Percentiles rank a stretch among this genome's conserved stretches.
Evolutionary conservation across 441 rosid species (phyloP).

Genomic region (Mallotus japonicus): DNA sequence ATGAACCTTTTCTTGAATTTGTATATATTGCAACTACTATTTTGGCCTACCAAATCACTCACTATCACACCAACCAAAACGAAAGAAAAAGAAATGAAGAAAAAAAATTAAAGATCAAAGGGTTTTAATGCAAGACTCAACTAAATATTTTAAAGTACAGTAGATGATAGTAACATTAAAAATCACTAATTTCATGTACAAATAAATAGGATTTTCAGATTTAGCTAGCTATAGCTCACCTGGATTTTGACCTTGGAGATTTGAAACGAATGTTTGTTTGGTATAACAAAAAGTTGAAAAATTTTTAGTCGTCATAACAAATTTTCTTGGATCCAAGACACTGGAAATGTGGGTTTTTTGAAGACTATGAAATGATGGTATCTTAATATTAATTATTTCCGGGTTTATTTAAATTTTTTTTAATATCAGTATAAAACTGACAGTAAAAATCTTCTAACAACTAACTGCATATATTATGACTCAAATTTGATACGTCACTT

Average conservation of each 20-base stretch:
- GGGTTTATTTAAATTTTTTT: too few relatives aligned
- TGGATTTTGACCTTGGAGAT: slow-evolving; percentile 9
- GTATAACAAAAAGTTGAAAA: background rate
- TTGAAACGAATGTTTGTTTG: slow-evolving; percentile 11
- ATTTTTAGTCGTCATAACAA: background rate
- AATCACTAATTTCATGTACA: slow-evolving; percentile 1
- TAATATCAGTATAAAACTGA: too few relatives aligned
- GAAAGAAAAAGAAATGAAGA: background rate
- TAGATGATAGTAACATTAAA: background rate
- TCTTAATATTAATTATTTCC: background rate
- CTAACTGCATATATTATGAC: too few relatives aligned
- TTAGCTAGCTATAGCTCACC: background rate
- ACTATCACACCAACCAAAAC: background rate
- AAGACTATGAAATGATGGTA: background rate
- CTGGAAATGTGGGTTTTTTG: background rate
- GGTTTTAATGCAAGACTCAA: background rate
- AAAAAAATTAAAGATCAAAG: background rate
- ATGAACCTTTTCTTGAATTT: background rate
- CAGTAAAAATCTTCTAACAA: too few relatives aligned
- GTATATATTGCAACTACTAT: background rate
- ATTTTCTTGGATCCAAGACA: background rate
- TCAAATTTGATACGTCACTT: too few relatives aligned
- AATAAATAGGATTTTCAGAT: background rate
- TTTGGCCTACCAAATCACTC: background rate
- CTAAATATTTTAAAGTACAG: background rate